Percentiles rank a stretch among this genome's conserved stretches.
Evolutionary conservation across 305 asterid species (phyloP).

Genomic region (Fraxinus latifolia): DNA sequence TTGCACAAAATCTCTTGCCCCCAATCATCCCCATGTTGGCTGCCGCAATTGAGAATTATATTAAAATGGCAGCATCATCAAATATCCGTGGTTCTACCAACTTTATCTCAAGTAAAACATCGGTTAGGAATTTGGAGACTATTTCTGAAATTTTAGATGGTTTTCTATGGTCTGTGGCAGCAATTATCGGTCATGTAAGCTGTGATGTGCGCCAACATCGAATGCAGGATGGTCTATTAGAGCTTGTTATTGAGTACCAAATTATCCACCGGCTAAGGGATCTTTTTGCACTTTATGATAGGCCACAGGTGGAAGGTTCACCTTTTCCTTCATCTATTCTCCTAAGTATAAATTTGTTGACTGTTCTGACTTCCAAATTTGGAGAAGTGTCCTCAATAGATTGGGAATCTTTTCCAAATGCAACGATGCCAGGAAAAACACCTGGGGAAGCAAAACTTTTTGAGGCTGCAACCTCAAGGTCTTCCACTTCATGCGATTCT

Average conservation of each 20-base stretch:
- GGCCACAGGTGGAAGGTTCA: conserved; percentile 95
- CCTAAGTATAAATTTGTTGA: conserved; percentile 72
- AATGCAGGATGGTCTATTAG: conserved; percentile 87
- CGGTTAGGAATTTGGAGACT: conserved; percentile 57
- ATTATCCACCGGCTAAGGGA: conserved; percentile 90
- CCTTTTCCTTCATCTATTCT: conserved; percentile 95
- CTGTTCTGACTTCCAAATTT: conserved; percentile 78
- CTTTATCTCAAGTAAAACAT: conserved; percentile 51
- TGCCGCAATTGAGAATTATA: conserved; percentile 88
- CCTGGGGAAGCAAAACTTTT: conserved; percentile 25
- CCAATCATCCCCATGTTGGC: conserved; percentile 96
- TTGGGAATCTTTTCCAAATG: conserved; percentile 61
- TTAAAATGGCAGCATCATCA: conserved; percentile 83
- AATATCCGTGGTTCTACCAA: conserved; percentile 56
- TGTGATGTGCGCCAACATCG: conserved; percentile 61
- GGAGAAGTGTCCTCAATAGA: conserved; percentile 62
- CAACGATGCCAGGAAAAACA: conserved; percentile 30
- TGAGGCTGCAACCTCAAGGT: conserved; percentile 38
- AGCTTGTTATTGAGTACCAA: conserved; percentile 89
- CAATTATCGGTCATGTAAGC: conserved; percentile 69
- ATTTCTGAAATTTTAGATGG: conserved; percentile 81
- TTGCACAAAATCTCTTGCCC: conserved; percentile 91
- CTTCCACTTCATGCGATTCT: conserved; percentile 27
- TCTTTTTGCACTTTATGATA: conserved; percentile 94
- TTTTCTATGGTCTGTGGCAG: conserved; percentile 74